Percentiles rank a stretch among this genome's conserved stretches.
These are phyloP conservation scores for Beauveria sp. DNA, from an alignment of 2,329 filamentous ascomycete species.

Conservation along the genomic window DNA sequence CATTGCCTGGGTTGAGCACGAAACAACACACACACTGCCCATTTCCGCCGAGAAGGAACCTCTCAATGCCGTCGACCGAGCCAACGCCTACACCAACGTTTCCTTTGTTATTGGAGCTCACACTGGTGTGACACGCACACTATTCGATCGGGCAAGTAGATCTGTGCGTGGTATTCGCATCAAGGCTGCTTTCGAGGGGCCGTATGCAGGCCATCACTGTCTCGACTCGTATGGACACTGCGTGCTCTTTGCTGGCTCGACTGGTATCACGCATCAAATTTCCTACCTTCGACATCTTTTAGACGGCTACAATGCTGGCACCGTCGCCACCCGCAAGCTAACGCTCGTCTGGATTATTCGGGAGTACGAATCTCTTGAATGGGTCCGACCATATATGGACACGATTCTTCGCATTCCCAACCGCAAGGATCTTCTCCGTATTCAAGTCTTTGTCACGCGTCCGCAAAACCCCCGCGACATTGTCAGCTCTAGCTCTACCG, in stretches of 20 bases:
- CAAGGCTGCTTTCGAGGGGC: slow-evolving; percentile 76
- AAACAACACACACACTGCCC: slow-evolving; percentile 31
- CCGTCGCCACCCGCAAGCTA: slow-evolving; percentile 71
- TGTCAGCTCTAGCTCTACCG: slow-evolving; percentile 64
- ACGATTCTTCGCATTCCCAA: slow-evolving; percentile 68
- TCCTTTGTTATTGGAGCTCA: slow-evolving; percentile 83
- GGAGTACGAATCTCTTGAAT: slow-evolving; percentile 81
- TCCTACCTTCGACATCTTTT: slow-evolving; percentile 77
- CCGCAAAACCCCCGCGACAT: slow-evolving; percentile 80
- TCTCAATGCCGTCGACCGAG: slow-evolving; percentile 31
- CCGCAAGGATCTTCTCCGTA: slow-evolving; percentile 73
- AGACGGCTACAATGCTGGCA: slow-evolving; percentile 59
- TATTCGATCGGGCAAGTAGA: slow-evolving; percentile 61
- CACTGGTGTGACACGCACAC: slow-evolving; percentile 76
- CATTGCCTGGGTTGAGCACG: slow-evolving; percentile 63
- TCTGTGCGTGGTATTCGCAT: slow-evolving; percentile 51
- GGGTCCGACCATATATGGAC: slow-evolving; percentile 83
- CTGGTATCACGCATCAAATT: slow-evolving; percentile 92
- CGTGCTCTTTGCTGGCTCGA: slow-evolving; percentile 84
- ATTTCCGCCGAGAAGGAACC: slow-evolving; percentile 35
- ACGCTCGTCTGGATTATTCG: slow-evolving; percentile 91
- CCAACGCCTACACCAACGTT: slow-evolving; percentile 46
- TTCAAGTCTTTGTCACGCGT: slow-evolving; percentile 85
- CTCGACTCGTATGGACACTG: slow-evolving; percentile 89
- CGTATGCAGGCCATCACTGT: slow-evolving; percentile 76